Percentiles rank a stretch among this genome's conserved stretches.
Conservation (phyloP, 75 land plant genomes). For the Chamaecyparis obtusa region DNA sequence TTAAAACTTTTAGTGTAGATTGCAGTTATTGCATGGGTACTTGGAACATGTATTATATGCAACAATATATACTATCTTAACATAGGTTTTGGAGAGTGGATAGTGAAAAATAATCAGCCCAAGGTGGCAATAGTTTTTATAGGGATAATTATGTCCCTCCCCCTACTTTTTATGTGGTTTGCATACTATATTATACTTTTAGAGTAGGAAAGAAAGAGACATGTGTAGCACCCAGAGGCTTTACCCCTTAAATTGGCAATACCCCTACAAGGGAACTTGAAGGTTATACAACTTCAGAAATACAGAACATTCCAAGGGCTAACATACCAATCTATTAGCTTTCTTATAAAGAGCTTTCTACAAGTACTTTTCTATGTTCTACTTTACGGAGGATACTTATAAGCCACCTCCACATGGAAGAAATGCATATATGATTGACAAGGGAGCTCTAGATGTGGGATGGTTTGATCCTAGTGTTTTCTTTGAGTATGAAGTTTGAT, state of each 20-base stretch:
- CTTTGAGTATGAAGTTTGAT: background rate
- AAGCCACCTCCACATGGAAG: too few species aligned
- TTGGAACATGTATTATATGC: background rate
- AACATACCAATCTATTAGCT: too few species aligned
- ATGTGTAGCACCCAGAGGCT: background rate
- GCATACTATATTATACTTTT: conserved; percentile 7
- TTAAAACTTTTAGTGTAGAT: background rate
- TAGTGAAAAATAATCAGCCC: conserved; percentile 11
- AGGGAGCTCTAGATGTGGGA: too few species aligned
- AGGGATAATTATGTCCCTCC: conserved; percentile 1
- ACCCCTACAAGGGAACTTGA: background rate
- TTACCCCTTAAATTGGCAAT: background rate
- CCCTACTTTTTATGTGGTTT: background rate
- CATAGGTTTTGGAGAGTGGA: conserved; percentile 12
- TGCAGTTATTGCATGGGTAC: conserved; percentile 3
- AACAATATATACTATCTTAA: conserved; percentile 14
- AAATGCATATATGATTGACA: too few species aligned
- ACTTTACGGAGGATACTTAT: too few species aligned
- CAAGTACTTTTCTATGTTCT: too few species aligned
- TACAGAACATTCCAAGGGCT: too few species aligned
- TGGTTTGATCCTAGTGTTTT: background rate
- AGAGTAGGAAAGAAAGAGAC: background rate
- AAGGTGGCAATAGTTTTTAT: conserved; percentile 9
- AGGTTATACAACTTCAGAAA: too few species aligned
- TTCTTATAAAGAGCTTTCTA: too few species aligned